Base-by-base conservation (phyloP, 352 stramenopile genomes). In the Phytopythium mirpurense region DNA sequence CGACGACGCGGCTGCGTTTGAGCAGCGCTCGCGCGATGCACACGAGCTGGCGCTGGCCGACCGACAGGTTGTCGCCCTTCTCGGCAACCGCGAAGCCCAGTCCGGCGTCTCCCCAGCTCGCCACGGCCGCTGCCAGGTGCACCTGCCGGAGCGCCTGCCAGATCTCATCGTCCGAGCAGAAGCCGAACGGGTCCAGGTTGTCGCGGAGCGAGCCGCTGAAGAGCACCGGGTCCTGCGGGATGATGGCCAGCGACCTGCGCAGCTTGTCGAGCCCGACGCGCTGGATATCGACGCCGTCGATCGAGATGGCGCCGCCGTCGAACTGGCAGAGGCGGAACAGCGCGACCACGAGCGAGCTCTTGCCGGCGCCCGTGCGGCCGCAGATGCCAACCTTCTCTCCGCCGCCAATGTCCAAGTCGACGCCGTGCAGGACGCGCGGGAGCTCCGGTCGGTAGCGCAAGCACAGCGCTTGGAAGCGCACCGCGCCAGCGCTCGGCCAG, bases 151-250 rank as follows among this genome's bases (percentile, higher is more conserved):
- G 44, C 0, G 78, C 70, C 36, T 74, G 59, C 58, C 77, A 78
- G 4, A 95, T 56, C 26, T 47, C 65, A 6, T 68, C 65, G 44
- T 94, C 83, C 37, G 50, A 66, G 63, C 85, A 88, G 37, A 83
- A 41, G 27, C 68, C 53, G 58, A 94, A 96, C 12, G 91, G 91
- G 60, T 98, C 88, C 19, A 97, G 62, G 68, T 98, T 97, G 24
- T 72, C 78, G 18, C 86, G 72, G 18, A 97, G 67, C 19, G 73
- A 86, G 15, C 90, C 90, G 40, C 68, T 82, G 68, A 98, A 98
- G 31, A 98, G 60, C 23, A 98, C 85, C 15, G 95, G 93, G 58
- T 98, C 91, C 70, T 98, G 92, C 9, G 85, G 84, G 36, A 93
- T 98, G 54, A 98, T 94, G 21, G 91, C 56, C 34, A 78, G 61